Conservation (phyloP, 495 filamentous ascomycete species). For the Hypoxylon fragiforme region DNA sequence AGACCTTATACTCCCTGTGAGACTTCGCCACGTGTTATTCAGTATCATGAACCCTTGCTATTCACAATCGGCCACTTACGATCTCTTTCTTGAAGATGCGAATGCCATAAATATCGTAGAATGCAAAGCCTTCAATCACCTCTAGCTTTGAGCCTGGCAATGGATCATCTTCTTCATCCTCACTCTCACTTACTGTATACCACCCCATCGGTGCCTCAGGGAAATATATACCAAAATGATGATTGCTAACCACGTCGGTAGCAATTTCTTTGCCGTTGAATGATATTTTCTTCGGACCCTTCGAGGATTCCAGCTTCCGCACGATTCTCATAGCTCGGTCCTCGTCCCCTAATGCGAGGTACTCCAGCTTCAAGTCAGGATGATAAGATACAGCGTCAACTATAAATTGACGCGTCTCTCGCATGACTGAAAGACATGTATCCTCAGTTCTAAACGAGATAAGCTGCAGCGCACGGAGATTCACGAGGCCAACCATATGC, state of each 20-base stretch:
- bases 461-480: conserved; percentile 58
- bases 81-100: conserved; percentile 58
- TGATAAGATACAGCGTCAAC: conserved; percentile 57
- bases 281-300: conserved; percentile 33
- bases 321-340: conserved; percentile 48
- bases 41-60: background rate
- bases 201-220: conserved; percentile 29
- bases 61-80: conserved; percentile 42
- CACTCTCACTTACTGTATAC: conserved; percentile 41
- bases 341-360: conserved; percentile 52
- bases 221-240: conserved; percentile 8
- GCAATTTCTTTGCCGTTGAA: conserved; percentile 36
- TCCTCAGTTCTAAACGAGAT: conserved; percentile 55
- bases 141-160: conserved; percentile 35
- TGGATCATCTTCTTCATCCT: conserved; percentile 34
- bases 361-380: conserved; percentile 55
- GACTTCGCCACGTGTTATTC: background rate
- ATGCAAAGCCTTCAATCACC: conserved; percentile 43
- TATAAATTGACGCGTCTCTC: conserved; percentile 55
- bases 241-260: background rate
- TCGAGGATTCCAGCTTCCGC: conserved; percentile 31
- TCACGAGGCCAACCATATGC: conserved; percentile 46
- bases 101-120: conserved; percentile 52
- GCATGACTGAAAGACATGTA: conserved; percentile 50
- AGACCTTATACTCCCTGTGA: background rate